Base-by-base conservation (phyloP, 2,329 filamentous ascomycete genomes). In the Fusarium secorum region DNA sequence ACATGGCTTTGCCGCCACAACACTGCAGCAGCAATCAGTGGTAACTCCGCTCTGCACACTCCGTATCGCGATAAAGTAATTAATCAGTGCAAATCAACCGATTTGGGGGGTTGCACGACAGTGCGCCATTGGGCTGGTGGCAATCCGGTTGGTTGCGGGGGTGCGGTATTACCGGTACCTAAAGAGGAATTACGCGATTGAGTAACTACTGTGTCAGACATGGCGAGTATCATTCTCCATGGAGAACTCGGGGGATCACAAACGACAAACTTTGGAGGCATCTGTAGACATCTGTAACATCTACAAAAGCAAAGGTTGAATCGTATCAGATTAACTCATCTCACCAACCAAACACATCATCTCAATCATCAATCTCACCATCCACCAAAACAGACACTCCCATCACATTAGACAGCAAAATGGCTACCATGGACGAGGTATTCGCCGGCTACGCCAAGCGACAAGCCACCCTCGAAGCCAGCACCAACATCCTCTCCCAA, bases 341-440 rank as follows among this genome's bases (percentile, higher is more conserved):
- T 35, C 41, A 36, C 24, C 44, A 64, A 22, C 20, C 41, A 44
- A 49, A 11, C 20, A 26, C 33, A n/a, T 39, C 33, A 33, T 42
- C 39, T 58, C 62, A n/a, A 30, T 20, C 51, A 41, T 18, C 44
- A 28, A 18, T 10, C 11, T 5, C 32, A 30, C 8, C 24, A 35
- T 5, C 0, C 20, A 4, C 20, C 17, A 38, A 32, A 11, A 4
- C 17, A 41, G 32, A 52, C 22, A n/a, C n/a, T n/a, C n/a, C n/a
- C n/a, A n/a, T n/a, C n/a, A n/a, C n/a, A n/a, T n/a, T n/a, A n/a
- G n/a, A n/a, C n/a, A n/a, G n/a, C n/a, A 24, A 54, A 45, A 84
- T 85, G 83, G 66, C 83, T 9, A 80, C 82, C 55, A 85, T 85
- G 83, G 64, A 82, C 15, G 77, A 81, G 52, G 71, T 85, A 30